Conservation (phyloP, 164 flowering plant species). For the Dillenia turbinata region DNA sequence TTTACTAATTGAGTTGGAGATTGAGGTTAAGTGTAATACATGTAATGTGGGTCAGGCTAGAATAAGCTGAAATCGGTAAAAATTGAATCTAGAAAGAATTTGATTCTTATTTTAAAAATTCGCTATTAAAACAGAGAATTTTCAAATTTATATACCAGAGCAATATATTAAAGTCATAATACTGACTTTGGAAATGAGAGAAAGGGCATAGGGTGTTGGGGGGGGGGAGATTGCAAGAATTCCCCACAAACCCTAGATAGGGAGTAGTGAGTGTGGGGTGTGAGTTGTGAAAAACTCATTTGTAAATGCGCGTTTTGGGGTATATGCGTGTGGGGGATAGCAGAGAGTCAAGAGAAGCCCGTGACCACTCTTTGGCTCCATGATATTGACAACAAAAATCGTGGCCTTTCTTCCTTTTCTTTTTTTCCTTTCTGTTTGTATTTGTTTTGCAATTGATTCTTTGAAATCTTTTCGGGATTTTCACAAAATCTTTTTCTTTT, state of each 20-base stretch:
- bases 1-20: no score
- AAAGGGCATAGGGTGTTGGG: no score
- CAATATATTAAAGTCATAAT: no score
- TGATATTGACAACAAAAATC: conserved; percentile 9
- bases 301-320: neutral
- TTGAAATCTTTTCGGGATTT: conserved; percentile 1
- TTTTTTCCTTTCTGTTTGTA: neutral
- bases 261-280: neutral
- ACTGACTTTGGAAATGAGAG: no score
- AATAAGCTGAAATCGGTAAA: no score
- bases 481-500: conserved; percentile 7
- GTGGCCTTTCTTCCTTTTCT: neutral
- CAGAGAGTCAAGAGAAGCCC: conserved; percentile 42
- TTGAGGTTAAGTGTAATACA: no score
- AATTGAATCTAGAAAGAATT: no score
- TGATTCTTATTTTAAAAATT: no score
- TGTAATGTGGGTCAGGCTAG: no score
- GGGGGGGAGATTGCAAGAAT: no score
- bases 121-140: no score
- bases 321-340: neutral
- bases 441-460: neutral
- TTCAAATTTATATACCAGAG: no score
- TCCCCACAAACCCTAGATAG: neutral
- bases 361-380: conserved; percentile 24
- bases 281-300: conserved; percentile 5